These are phyloP conservation scores for Nemania serpens DNA, from an alignment of 2,329 filamentous ascomycete genomes.

Conservation along the genomic window DNA sequence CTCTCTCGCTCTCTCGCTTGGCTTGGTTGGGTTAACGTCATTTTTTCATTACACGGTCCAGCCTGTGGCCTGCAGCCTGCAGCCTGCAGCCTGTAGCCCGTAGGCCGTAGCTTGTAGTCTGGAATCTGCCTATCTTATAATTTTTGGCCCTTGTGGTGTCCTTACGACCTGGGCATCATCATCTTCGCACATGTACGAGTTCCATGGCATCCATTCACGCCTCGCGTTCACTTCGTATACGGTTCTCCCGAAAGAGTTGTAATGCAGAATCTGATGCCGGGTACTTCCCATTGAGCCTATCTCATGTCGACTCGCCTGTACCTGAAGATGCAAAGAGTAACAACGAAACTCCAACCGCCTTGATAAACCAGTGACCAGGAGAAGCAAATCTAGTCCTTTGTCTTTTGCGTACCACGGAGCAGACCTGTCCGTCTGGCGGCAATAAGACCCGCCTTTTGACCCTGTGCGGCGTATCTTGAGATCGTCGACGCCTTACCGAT, in stretches of 20 bases:
- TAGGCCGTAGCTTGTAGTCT: too few relatives aligned
- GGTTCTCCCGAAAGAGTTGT: conserved; percentile 15
- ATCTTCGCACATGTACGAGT: conserved; percentile 7
- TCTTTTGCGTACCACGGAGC: conserved; percentile 99
- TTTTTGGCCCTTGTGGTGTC: conserved; percentile 16
- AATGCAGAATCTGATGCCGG: conserved; percentile 41
- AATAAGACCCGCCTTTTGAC: conserved; percentile 99
- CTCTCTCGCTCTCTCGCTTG: conserved; percentile 4
- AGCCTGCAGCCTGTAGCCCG: conserved; percentile 3
- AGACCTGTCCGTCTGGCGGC: conserved; percentile 99
- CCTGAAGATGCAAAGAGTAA: conserved; percentile 64
- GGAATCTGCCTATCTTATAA: conserved; percentile 25
- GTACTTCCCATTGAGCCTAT: conserved; percentile 47
- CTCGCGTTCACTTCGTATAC: conserved; percentile 27
- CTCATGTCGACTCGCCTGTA: conserved; percentile 45
- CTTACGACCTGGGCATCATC: conserved; percentile 23
- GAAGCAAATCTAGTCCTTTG: conserved; percentile 79
- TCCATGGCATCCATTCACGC: conserved; percentile 28
- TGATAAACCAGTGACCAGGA: conserved; percentile 52
- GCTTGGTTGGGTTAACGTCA: conserved; percentile 19
- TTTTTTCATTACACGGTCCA: conserved; percentile 30
- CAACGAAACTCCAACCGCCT: conserved; percentile 67
- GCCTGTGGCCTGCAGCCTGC: conserved; percentile 20
- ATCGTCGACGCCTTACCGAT: conserved; percentile 99
- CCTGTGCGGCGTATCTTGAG: conserved; percentile 93